Conservation (phyloP, 768 basidiomycete species). For the Crepidotus variabilis region DNA sequence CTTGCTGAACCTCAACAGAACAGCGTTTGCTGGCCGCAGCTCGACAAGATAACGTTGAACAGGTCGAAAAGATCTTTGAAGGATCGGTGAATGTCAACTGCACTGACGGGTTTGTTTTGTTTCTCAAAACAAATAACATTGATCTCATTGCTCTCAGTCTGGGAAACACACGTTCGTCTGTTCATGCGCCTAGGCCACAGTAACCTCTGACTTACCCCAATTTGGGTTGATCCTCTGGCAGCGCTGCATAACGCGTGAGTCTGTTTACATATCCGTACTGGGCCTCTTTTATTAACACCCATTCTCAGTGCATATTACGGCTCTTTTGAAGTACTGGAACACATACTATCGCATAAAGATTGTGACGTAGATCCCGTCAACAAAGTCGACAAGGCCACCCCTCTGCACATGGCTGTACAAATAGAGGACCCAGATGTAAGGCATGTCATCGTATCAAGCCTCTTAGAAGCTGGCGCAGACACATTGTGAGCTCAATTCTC, state of each 20-base stretch:
- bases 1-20: slow-evolving; percentile 36
- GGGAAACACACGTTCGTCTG: slow-evolving; percentile 73
- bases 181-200: neutral
- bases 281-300: neutral
- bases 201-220: slow-evolving; percentile 17
- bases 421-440: slow-evolving; percentile 54
- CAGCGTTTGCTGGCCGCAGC: slow-evolving; percentile 73
- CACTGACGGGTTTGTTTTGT: slow-evolving; percentile 63
- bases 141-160: slow-evolving; percentile 31
- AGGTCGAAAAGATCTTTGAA: slow-evolving; percentile 54
- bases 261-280: neutral
- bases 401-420: slow-evolving; percentile 70
- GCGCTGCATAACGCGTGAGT: slow-evolving; percentile 28
- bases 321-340: slow-evolving; percentile 62
- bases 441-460: slow-evolving; percentile 49
- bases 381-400: slow-evolving; percentile 65
- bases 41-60: slow-evolving; percentile 66
- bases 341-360: slow-evolving; percentile 66
- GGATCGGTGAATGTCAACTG: slow-evolving; percentile 69
- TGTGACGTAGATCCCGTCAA: slow-evolving; percentile 84
- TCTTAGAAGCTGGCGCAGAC: slow-evolving; percentile 81
- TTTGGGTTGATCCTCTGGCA: slow-evolving; percentile 5
- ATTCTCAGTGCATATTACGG: slow-evolving; percentile 45
- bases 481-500: slow-evolving; percentile 40
- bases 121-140: neutral